Evolutionary conservation across 2,329 filamentous ascomycete genomes (phyloP).

Genomic region (Teratosphaeria gauchensis): DNA sequence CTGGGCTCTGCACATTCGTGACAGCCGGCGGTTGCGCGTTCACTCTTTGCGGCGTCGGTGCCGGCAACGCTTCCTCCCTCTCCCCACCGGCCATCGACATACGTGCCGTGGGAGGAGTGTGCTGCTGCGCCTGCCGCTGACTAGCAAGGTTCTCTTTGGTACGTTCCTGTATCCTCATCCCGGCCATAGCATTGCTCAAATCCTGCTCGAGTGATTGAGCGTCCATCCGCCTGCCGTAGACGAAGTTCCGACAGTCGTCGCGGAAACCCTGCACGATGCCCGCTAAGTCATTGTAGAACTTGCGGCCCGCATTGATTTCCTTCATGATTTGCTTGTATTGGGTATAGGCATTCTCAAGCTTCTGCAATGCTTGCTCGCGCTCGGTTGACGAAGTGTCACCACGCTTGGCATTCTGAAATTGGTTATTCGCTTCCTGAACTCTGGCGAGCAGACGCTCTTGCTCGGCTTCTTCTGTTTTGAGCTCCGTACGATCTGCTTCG

Average conservation of each 20-base stretch:
- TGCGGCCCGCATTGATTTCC: constrained; percentile 82
- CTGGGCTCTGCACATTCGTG: constrained; percentile 15
- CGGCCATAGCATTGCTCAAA: constrained; percentile 51
- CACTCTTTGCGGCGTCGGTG: constrained; percentile 37
- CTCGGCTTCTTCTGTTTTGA: constrained; percentile 63
- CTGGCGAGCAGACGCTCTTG: constrained; percentile 63
- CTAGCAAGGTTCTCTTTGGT: constrained; percentile 32
- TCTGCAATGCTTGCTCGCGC: constrained; percentile 77
- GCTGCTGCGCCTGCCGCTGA: constrained; percentile 27
- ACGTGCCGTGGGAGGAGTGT: constrained; percentile 22
- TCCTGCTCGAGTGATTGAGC: constrained; percentile 67
- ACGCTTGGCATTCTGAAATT: constrained; percentile 63
- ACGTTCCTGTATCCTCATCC: constrained; percentile 40
- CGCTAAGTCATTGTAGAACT: constrained; percentile 94
- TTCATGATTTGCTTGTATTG: constrained; percentile 94
- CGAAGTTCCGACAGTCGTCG: constrained; percentile 70
- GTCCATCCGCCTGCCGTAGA: constrained; percentile 69
- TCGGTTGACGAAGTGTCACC: constrained; percentile 60
- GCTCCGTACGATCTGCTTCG: constrained; percentile 63
- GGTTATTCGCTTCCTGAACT: constrained; percentile 64
- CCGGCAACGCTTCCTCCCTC: constrained; percentile 45
- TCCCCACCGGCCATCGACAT: not conserved
- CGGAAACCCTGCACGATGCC: constrained; percentile 78
- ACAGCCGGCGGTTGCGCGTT: constrained; percentile 26
- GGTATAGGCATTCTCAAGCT: constrained; percentile 80